A percentile compares a stretch with the other conserved stretches of the same genome.
These are phyloP conservation scores for Madurella fahalii DNA, from an alignment of 2,329 filamentous ascomycete species.

Conservation along the genomic window DNA sequence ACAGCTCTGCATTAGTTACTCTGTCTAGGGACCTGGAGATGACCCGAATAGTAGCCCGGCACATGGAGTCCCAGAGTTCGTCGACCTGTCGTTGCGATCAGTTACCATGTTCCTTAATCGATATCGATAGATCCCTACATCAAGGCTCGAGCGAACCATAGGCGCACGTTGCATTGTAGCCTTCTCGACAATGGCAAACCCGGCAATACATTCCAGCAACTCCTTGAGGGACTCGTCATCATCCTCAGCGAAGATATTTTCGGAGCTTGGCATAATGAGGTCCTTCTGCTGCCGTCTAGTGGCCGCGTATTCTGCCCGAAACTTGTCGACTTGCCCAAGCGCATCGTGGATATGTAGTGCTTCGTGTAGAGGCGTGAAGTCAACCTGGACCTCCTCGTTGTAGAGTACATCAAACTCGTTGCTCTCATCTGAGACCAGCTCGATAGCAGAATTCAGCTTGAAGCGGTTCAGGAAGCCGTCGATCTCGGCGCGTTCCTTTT, in stretches of 20 bases:
- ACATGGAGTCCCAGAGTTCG: constrained; percentile 98
- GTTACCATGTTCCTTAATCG: background rate
- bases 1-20: constrained; percentile 81
- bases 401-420: constrained; percentile 95
- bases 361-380: constrained; percentile 92
- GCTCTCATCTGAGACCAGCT: constrained; percentile 89
- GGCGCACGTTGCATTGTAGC: constrained; percentile 85
- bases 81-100: constrained; percentile 62
- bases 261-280: constrained; percentile 69
- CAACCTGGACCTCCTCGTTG: constrained; percentile 90
- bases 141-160: constrained; percentile 73
- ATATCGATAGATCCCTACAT: constrained; percentile 54
- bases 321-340: constrained; percentile 85
- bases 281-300: constrained; percentile 91
- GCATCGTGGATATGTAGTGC: constrained; percentile 96
- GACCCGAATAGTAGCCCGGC: constrained; percentile 75
- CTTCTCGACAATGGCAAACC: constrained; percentile 94
- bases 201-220: constrained; percentile 86
- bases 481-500: constrained; percentile 75
- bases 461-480: constrained; percentile 75
- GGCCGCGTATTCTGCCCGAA: constrained; percentile 84
- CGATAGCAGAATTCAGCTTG: constrained; percentile 91
- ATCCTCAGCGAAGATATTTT: constrained; percentile 78
- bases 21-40: constrained; percentile 74
- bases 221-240: constrained; percentile 85